phyloP scores from a whole-genome alignment of 176 grass and related monocot species.

The Juncus inflexus region DNA sequence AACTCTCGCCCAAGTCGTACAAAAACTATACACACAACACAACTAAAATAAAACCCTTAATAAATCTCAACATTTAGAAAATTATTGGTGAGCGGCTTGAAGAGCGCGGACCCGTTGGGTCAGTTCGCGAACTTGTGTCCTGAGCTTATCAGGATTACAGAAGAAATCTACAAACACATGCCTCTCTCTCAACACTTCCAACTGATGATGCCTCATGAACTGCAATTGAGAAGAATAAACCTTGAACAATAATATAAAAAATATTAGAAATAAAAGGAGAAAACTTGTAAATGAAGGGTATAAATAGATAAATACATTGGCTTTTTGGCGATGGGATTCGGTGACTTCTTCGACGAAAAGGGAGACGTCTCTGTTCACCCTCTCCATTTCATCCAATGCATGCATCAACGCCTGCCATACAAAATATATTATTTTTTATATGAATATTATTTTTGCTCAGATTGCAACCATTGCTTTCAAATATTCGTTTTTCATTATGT shows the following conservation, averaged over 20 bases:
- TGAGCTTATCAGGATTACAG: conserved; percentile 68
- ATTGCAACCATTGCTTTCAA: no score
- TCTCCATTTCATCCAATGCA: conserved; percentile 96
- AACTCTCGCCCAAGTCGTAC: no score
- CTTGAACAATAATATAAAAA: neutral
- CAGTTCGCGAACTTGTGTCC: conserved; percentile 69
- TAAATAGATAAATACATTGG: conserved; percentile 50
- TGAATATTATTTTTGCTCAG: no score
- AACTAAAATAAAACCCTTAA: no score
- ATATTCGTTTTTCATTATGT: no score
- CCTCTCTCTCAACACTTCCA: conserved; percentile 74
- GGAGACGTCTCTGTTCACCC: conserved; percentile 82
- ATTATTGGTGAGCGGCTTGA: conserved; percentile 30
- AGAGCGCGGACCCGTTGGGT: conserved; percentile 63
- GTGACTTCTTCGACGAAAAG: conserved; percentile 95
- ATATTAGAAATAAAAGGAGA: neutral
- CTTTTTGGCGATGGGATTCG: conserved; percentile 86
- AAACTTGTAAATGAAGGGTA: neutral
- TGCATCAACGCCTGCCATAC: conserved; percentile 73
- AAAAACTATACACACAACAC: no score
- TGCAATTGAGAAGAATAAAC: conserved; percentile 18
- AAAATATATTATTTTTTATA: neutral
- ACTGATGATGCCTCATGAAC: conserved; percentile 61
- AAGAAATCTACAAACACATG: conserved; percentile 83
- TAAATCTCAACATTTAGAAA: no score